Evolutionary conservation across 2,329 filamentous ascomycete species (phyloP), one percentile per base, ranked within the genome.

Genomic region (Capronia americana): DNA sequence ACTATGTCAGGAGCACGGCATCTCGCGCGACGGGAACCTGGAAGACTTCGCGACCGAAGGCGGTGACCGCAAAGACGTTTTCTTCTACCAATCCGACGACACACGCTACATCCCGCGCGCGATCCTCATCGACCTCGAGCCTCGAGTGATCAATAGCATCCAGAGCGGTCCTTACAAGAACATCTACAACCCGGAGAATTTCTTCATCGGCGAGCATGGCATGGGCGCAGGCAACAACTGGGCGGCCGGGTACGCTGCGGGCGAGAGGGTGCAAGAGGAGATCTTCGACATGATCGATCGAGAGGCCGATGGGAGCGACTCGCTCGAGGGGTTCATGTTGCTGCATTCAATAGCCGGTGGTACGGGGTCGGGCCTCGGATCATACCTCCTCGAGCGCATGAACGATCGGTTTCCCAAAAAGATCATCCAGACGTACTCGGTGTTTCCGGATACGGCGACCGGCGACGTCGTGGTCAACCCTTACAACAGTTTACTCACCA

Each of bases 281-380:
- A 92, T 99, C 63, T 92, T 99, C 85, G 96, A 99, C 78, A 99
- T 99, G 93, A 97, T 99, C 75, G 95, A 99, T 77, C 90, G 95
- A 67, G 95, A 99, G 78, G 95, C 96, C 17, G 95, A 99, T 79
- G 96, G 96, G 34, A 98, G 94, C 77, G 95, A 99, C 79, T 97
- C 93, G 60, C 85, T 99, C 3, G 95, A 99, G 87, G 95, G 95
- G 46, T 99, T 99, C 82, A 99, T 99, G 95, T 88, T 99, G 79
- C 85, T 99, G 70, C 95, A 99, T 78, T 98, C 95, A 2, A 99
- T 99, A 75, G 96, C 95, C 51, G 95, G 95, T 69, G 95, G 95
- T 64, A 99, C 95, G 20, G 95, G 95, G 8, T 97, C 93, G 24
- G 95, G 95, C n/a, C 81, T 99, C 54, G 95, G 95, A 26, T 97